Conservation (phyloP, 345 rosid genomes). For the Odontarrhena argentea region DNA sequence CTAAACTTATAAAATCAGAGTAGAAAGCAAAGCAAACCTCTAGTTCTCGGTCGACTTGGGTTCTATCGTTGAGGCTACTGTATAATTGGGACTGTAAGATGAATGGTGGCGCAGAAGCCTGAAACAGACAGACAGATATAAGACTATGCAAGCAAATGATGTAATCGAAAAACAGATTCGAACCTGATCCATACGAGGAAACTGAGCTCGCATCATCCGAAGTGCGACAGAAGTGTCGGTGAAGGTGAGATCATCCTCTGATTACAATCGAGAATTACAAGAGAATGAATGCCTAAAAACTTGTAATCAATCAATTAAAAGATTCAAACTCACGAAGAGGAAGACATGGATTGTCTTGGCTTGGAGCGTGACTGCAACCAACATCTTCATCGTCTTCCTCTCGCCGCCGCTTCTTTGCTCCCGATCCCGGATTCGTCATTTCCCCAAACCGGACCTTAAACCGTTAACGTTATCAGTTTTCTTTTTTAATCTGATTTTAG, state of each 20-base stretch:
- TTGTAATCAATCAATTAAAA: not conserved
- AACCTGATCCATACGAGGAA: conserved; percentile 82
- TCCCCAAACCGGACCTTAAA: not conserved
- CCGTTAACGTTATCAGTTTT: too few species aligned
- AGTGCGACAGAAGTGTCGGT: conserved; percentile 84
- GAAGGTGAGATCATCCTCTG: conserved; percentile 78
- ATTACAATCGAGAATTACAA: not conserved
- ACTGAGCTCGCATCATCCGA: conserved; percentile 90
- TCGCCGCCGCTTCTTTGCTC: conserved; percentile 44
- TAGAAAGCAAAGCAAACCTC: conserved; percentile 52
- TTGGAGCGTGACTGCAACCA: conserved; percentile 26
- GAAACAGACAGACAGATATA: conserved; percentile 26
- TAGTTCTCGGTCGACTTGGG: conserved; percentile 83
- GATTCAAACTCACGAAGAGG: conserved; percentile 42
- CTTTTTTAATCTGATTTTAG: too few species aligned
- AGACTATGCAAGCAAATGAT: not conserved
- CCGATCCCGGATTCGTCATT: conserved; percentile 4
- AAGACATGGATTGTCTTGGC: conserved; percentile 33
- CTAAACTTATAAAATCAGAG: not conserved
- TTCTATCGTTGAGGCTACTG: conserved; percentile 81
- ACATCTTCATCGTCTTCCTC: conserved; percentile 40
- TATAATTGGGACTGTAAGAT: conserved; percentile 82
- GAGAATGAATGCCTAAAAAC: not conserved
- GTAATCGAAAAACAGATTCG: too few species aligned
- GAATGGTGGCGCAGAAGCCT: conserved; percentile 77